Percentiles rank a stretch among this genome's conserved stretches.
Conservation (phyloP, 1,139 yeast genomes). For the Debaryomyces sp. region DNA sequence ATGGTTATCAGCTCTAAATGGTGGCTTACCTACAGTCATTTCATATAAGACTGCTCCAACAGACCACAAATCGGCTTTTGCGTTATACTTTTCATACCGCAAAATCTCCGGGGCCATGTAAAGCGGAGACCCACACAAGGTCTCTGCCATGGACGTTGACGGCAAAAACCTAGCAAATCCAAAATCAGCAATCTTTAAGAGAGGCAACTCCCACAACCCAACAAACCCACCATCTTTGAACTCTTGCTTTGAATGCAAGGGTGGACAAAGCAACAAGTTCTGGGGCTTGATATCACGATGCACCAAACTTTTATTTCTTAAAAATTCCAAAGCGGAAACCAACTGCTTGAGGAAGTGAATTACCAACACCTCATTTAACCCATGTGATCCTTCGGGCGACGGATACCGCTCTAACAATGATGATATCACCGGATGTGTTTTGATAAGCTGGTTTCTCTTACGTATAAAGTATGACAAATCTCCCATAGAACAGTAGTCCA, state of each 20-base stretch:
- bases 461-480: slow-evolving; percentile 87
- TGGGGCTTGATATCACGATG: slow-evolving; percentile 97
- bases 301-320: slow-evolving; percentile 80
- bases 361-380: slow-evolving; percentile 77
- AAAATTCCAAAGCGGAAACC: slow-evolving; percentile 78
- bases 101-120: slow-evolving; percentile 99
- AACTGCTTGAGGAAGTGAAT: slow-evolving; percentile 86
- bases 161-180: slow-evolving; percentile 97
- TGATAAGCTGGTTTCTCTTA: slow-evolving; percentile 68
- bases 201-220: slow-evolving; percentile 87
- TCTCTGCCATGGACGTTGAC: slow-evolving; percentile 91
- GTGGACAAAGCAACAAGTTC: slow-evolving; percentile 79
- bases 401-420: slow-evolving; percentile 82
- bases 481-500: slow-evolving; percentile 97
- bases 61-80: slow-evolving; percentile 97
- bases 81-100: slow-evolving; percentile 92
- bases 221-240: slow-evolving; percentile 62
- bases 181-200: slow-evolving; percentile 92
- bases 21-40: slow-evolving; percentile 94
- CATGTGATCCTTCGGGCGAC: slow-evolving; percentile 74
- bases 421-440: slow-evolving; percentile 78
- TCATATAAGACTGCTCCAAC: slow-evolving; percentile 96
- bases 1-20: slow-evolving; percentile 91
- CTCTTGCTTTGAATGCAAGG: slow-evolving; percentile 59
- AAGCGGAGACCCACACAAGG: slow-evolving; percentile 94